A percentile compares a stretch with the other conserved stretches of the same genome.
These are phyloP conservation scores for Globisporangium orthogonon DNA, from an alignment of 352 stramenopile genomes.

Conservation along the genomic window DNA sequence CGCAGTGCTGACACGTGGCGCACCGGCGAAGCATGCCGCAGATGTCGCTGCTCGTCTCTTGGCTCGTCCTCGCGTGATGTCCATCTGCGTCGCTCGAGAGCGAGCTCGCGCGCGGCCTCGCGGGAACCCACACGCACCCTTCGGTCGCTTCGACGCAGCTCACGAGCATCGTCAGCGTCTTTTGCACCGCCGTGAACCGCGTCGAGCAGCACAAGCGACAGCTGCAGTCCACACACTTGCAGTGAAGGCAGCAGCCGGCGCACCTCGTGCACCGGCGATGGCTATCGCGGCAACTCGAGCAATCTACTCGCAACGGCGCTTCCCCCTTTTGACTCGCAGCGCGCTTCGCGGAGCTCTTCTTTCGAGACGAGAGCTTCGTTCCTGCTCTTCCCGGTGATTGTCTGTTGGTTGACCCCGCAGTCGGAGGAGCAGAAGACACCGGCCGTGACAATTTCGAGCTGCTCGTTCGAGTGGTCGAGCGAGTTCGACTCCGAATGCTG, in stretches of 20 bases:
- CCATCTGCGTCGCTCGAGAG: constrained; percentile 4
- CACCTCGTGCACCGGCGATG: constrained; percentile 59
- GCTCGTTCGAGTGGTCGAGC: background rate
- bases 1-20: constrained; percentile 28
- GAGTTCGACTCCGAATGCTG: background rate
- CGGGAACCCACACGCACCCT: constrained; percentile 46
- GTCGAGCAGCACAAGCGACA: constrained; percentile 74
- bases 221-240: constrained; percentile 56
- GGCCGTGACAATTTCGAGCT: background rate
- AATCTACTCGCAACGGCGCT: constrained; percentile 49
- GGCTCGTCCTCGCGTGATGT: background rate
- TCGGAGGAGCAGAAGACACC: background rate
- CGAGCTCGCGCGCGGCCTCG: constrained; percentile 6
- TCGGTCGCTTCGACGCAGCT: constrained; percentile 50
- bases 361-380: constrained; percentile 2
- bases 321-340: background rate
- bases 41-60: constrained; percentile 2
- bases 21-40: constrained; percentile 37
- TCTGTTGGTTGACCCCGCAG: background rate
- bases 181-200: constrained; percentile 44
- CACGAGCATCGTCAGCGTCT: constrained; percentile 49
- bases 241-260: constrained; percentile 61
- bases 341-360: constrained; percentile 7
- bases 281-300: constrained; percentile 51
- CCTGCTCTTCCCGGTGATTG: background rate